Percentiles rank a stretch among this genome's conserved stretches.
These are phyloP conservation scores for Trypethelium eluteriae DNA, from an alignment of 495 filamentous ascomycete genomes.

Conservation along the genomic window DNA sequence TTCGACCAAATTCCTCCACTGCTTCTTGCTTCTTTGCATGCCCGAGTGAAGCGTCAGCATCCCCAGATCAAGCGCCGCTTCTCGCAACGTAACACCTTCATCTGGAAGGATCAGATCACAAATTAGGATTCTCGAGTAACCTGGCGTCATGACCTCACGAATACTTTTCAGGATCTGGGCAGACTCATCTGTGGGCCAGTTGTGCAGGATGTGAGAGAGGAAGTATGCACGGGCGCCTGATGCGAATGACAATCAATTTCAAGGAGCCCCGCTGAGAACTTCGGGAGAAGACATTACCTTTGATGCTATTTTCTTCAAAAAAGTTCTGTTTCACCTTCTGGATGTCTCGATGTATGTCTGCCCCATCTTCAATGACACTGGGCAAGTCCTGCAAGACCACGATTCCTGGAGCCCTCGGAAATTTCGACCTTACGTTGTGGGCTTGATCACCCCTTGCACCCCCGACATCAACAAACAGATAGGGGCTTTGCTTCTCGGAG, in stretches of 20 bases:
- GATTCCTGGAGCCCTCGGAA: background rate
- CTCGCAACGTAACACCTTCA: background rate
- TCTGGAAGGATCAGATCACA: background rate
- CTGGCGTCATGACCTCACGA: background rate
- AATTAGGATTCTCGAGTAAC: background rate
- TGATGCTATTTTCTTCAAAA: background rate
- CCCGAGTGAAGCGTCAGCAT: slow-evolving; percentile 5
- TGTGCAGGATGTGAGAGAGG: slow-evolving; percentile 21
- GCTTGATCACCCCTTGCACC: background rate
- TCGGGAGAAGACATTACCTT: background rate
- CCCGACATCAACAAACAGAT: background rate
- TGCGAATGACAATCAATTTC: background rate
- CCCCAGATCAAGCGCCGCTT: background rate
- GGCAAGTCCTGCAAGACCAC: background rate
- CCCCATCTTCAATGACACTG: background rate
- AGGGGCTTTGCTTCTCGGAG: background rate
- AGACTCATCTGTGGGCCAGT: slow-evolving; percentile 15
- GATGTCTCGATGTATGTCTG: background rate
- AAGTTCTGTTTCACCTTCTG: slow-evolving; percentile 7
- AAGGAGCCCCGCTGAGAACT: background rate
- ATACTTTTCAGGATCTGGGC: slow-evolving; percentile 8
- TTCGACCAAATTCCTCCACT: background rate
- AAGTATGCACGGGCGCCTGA: slow-evolving; percentile 33
- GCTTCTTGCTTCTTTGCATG: slow-evolving; percentile 4
- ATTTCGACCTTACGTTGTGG: background rate